Base-by-base conservation (phyloP, 164 flowering plant species). In the Aristolochia californica region DNA sequence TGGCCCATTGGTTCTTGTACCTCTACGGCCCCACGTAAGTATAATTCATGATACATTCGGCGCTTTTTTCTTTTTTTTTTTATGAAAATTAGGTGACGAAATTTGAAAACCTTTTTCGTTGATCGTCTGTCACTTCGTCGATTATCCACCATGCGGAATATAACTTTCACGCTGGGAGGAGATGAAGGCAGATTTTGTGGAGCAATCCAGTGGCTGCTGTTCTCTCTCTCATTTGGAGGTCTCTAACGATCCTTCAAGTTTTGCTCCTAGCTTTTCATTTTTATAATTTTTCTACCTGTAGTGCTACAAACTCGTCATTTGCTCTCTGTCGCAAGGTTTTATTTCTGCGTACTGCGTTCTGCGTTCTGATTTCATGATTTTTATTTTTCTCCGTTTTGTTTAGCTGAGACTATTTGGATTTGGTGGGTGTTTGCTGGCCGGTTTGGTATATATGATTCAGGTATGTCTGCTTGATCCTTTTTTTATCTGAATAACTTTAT, bases 391-490 rank as follows among this genome's bases (percentile, higher is more conserved):
- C n/a, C n/a, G n/a, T n/a, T 23, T 27, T 54, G 11, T 22, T 64
- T 23, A 57, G 25, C 82, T 83, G 95, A 80, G 90, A 74, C 50
- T 84, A 27, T 83, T 82, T 55, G 95, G 66, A 13, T 87, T 87
- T 59, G 90, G 76, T 48, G 90, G 74, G 2, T 82, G 77, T 63
- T 61, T 82, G 69, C 52, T 75, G 50, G 80, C 72, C 56, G 95
- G 88, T 28, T 44, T 83, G 55, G 72, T 62, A 24, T 70, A 66
- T 57, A 80, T 80, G 86, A 56, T 87, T 58, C 73, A 84, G 87
- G 95, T 86, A 80, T 48, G 48, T 13, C 13, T 1, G 13, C 26
- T 23, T 28, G 4, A n/a, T 45, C 61, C 9, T 26, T 44, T 43
- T 25, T 52, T 23, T 34, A 12, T 23, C 30, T 7, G 1, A 47